Evolutionary conservation across 164 flowering plant species (phyloP), one percentile per base, ranked within the genome.

Genomic region (Cinnamomum micranthum): DNA sequence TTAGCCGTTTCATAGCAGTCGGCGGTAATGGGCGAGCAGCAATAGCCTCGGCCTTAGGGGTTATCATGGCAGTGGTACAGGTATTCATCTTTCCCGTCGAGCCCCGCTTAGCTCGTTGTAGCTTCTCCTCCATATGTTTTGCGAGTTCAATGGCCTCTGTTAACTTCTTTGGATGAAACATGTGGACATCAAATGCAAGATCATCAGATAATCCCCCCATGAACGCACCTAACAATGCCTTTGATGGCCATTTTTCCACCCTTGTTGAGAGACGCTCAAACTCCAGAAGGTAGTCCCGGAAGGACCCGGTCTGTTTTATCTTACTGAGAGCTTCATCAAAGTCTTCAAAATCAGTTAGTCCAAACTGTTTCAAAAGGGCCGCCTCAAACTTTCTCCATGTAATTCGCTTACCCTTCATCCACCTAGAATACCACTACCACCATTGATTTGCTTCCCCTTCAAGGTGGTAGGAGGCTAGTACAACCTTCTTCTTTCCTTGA

Each of bases 391-490:
- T 22, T 3, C 33, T 67, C 67, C 66, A 72, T 13, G 65, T 1
- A 14, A 62, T 19, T 7, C 19, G 19, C 65, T 20, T 6, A 62
- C 6, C 6, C 19, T 14, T 62, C 27, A 25, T 62, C n/a, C 9
- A 1, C 50, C 10, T 1, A 50, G 27, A 25, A 25, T 25, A 20
- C 76, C 76, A 74, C 15, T 52, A 71, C 71, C 64, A 74, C 71
- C 71, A 74, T 27, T 74, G 63, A 13, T 67, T 67, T 1, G 76
- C 76, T 51, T 74, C 76, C 6, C 71, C 76, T 19, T 74, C 65
- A 2, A 74, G 19, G 23, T 73, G 71, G 50, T 11, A 74, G 14
- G 76, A 66, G 11, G 64, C 71, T 35, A 74, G 14, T 2, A 47
- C 50, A 11, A 74, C 71, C 47, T 52, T 50, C 15, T 74, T 62